Conservation (phyloP, 2,329 filamentous ascomycete genomes). For the Aspergillus fischeri region DNA sequence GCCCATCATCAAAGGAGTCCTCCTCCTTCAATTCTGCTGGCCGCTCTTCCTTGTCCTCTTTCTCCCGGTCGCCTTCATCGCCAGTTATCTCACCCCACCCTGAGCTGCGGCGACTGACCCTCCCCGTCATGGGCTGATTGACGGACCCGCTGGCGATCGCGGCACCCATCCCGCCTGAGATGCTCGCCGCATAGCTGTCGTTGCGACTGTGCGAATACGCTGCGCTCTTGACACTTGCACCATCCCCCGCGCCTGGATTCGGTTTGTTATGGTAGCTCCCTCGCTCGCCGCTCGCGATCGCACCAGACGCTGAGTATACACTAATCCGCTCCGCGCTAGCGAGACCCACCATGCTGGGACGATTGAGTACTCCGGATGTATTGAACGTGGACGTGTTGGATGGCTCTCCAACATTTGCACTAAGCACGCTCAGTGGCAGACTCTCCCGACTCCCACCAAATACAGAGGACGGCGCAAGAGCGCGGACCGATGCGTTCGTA, state of each 20-base stretch:
- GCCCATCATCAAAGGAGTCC: conserved; percentile 31
- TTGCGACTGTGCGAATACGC: conserved; percentile 71
- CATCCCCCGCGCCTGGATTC: conserved; percentile 53
- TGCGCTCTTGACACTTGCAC: conserved; percentile 73
- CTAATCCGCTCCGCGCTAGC: conserved; percentile 58
- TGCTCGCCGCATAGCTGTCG: conserved; percentile 77
- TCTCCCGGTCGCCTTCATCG: conserved; percentile 33
- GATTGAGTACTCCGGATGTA: conserved; percentile 37
- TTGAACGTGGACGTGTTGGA: conserved; percentile 41
- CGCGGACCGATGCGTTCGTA: conserved; percentile 63
- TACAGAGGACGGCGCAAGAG: conserved; percentile 59
- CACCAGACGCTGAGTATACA: conserved; percentile 72
- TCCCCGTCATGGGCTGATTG: conserved; percentile 26
- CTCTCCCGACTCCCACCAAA: conserved; percentile 63
- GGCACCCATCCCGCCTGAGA: conserved; percentile 55
- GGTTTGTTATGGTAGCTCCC: conserved; percentile 72
- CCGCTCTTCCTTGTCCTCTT: conserved; percentile 11
- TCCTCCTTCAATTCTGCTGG: conserved; percentile 2
- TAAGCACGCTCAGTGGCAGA: conserved; percentile 59
- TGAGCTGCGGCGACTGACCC: conserved; percentile 42
- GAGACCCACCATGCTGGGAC: conserved; percentile 52
- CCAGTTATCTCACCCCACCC: conserved; percentile 43
- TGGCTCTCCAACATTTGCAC: conserved; percentile 47
- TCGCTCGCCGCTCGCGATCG: conserved; percentile 64
- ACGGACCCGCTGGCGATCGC: conserved; percentile 47